phyloP scores from a whole-genome alignment of 106 monocot genomes.

The Hemerocallis citrina region DNA sequence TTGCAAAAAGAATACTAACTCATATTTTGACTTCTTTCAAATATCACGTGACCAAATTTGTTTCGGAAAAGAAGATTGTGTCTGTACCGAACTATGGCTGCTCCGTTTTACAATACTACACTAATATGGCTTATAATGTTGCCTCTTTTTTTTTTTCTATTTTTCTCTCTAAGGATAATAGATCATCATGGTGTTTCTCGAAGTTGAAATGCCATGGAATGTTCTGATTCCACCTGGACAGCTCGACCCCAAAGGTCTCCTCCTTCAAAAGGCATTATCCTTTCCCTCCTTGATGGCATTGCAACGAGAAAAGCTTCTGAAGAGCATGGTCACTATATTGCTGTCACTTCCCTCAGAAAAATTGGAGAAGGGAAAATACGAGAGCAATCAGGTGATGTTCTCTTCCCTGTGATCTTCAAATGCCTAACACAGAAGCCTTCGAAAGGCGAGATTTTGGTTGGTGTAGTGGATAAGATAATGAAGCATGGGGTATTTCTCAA shows the following conservation, averaged over 20 bases:
- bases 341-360: conserved; percentile 35
- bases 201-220: conserved; percentile 63
- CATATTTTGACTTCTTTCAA: too few relatives aligned
- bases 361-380: conserved; percentile 53
- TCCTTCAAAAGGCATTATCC: conserved; percentile 55
- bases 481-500: conserved; percentile 66
- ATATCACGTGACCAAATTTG: too few relatives aligned
- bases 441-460: conserved; percentile 62
- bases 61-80: too few relatives aligned
- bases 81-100: too few relatives aligned
- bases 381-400: conserved; percentile 51
- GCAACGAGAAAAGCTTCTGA: conserved; percentile 46
- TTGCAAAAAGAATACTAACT: too few relatives aligned
- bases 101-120: too few relatives aligned
- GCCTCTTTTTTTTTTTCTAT: not conserved
- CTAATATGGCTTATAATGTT: too few relatives aligned
- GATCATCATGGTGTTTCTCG: conserved; percentile 65
- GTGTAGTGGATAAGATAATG: conserved; percentile 45
- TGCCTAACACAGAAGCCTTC: conserved; percentile 57
- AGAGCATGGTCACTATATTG: conserved; percentile 61
- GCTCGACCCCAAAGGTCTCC: conserved; percentile 42
- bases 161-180: not conserved
- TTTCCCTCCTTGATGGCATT: conserved; percentile 56
- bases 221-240: conserved; percentile 46
- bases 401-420: conserved; percentile 58